These are phyloP conservation scores for Phytophthora nicotianae DNA, from an alignment of 352 stramenopile genomes.

Conservation along the genomic window DNA sequence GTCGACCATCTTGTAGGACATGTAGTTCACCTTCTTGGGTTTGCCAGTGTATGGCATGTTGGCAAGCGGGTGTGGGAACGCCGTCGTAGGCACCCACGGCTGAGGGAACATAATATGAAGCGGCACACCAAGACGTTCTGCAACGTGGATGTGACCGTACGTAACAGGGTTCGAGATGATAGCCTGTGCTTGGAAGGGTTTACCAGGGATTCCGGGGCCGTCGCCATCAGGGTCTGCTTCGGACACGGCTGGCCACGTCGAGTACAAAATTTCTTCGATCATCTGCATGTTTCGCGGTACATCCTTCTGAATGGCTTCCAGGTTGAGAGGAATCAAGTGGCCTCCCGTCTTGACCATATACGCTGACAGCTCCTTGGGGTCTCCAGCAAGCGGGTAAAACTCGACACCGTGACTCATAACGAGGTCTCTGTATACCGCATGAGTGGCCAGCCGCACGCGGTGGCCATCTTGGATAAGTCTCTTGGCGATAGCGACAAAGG, in stretches of 20 bases:
- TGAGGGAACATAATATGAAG: slow-evolving; percentile 96
- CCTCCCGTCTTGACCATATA: slow-evolving; percentile 94
- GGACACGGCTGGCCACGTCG: slow-evolving; percentile 89
- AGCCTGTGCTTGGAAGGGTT: slow-evolving; percentile 86
- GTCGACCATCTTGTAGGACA: slow-evolving; percentile 91
- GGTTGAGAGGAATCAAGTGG: slow-evolving; percentile 71
- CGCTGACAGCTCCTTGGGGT: slow-evolving; percentile 76
- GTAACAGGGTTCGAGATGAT: slow-evolving; percentile 96
- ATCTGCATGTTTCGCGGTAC: slow-evolving; percentile 89
- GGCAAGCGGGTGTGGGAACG: slow-evolving; percentile 91
- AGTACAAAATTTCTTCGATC: slow-evolving; percentile 89
- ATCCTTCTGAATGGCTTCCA: slow-evolving; percentile 64
- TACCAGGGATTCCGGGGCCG: slow-evolving; percentile 42
- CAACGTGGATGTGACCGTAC: slow-evolving; percentile 93
- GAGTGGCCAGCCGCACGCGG: slow-evolving; percentile 90
- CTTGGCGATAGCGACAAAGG: slow-evolving; percentile 88
- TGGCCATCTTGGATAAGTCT: slow-evolving; percentile 86
- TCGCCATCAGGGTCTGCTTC: slow-evolving; percentile 77
- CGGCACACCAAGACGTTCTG: slow-evolving; percentile 90
- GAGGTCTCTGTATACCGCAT: slow-evolving; percentile 87
- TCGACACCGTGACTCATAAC: slow-evolving; percentile 77
- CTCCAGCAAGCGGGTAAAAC: slow-evolving; percentile 80
- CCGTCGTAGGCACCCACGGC: slow-evolving; percentile 86
- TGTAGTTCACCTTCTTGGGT: slow-evolving; percentile 67
- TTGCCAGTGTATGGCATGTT: slow-evolving; percentile 82